Evolutionary conservation across 2,329 filamentous ascomycete species (phyloP).

Genomic region (Verticillium isaacii): DNA sequence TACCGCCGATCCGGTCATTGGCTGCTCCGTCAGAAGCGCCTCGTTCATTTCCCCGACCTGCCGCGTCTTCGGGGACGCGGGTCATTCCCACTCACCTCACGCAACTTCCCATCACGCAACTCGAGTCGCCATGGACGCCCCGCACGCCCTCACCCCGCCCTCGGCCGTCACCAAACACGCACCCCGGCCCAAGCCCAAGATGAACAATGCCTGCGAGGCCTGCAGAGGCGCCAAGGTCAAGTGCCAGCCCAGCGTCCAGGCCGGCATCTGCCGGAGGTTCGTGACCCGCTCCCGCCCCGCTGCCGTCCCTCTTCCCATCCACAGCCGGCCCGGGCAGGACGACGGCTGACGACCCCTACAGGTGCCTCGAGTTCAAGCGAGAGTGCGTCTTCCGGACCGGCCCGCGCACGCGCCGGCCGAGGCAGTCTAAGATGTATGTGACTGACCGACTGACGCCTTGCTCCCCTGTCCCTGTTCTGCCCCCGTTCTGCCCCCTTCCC

Average conservation of each 20-base stretch:
- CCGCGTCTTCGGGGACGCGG: not conserved
- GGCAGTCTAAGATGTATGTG: slow-evolving; percentile 36
- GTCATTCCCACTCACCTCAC: not conserved
- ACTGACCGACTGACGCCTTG: not conserved
- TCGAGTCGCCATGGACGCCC: not conserved
- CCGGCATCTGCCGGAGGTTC: slow-evolving; percentile 48
- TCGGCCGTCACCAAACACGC: not conserved
- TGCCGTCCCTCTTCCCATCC: too few relatives aligned
- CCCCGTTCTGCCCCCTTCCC: not conserved
- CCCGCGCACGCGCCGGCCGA: slow-evolving; percentile 43
- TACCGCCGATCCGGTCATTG: not conserved
- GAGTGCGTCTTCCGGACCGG: slow-evolving; percentile 49
- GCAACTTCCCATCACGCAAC: too few relatives aligned
- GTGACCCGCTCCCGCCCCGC: slow-evolving; percentile 1
- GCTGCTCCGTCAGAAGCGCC: not conserved
- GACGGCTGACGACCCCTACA: slow-evolving; percentile 15
- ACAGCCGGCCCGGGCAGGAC: not conserved
- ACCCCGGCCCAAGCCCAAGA: slow-evolving; percentile 5
- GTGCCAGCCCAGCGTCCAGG: slow-evolving; percentile 42
- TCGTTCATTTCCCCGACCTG: not conserved
- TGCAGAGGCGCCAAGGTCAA: slow-evolving; percentile 50
- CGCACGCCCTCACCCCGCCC: not conserved
- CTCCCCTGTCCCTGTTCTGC: not conserved
- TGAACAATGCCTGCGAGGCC: slow-evolving; percentile 45
- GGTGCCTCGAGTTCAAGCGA: slow-evolving; percentile 46